Evolutionary conservation across 2,329 filamentous ascomycete genomes (phyloP), one percentile per base, ranked within the genome.

Genomic region (Sclerotiophoma versabilis): DNA sequence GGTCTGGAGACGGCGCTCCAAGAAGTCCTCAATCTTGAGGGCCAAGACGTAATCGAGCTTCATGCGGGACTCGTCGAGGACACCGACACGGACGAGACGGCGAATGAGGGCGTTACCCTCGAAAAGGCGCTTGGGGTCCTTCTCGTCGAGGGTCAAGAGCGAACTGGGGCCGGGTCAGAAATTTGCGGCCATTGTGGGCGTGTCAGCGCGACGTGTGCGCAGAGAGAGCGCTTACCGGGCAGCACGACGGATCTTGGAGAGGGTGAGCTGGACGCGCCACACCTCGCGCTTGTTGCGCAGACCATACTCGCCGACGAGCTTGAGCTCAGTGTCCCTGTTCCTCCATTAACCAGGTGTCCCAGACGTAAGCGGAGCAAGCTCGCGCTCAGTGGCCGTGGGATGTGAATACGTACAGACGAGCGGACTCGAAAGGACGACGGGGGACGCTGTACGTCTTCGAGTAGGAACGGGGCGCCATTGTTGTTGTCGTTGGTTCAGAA

Each of bases 41-140:
- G 95, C 95, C 79, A 99, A 85, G 79, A 99, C 95, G 90, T 99
- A 97, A 97, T 99, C 95, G 87, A 99, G 95, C 91, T 97, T 99
- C 95, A 99, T 99, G 88, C 95, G 95, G 80, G 93, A 93, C 87
- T 99, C 95, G 81, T 99, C 95, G 77, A 99, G 92, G 77, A 99
- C 95, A 91, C 95, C 95, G 80, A 98, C 93, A 81, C 95, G 95
- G 71, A 99, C 95, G 71, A 99, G 92, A 91, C 95, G 95, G 81
- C 95, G 95, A 90, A 99, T 99, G 80, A 99, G 88, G 80, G 95
- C 95, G 83, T 99, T 99, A 83, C 95, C 95, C 88, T 99, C 95
- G 87, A 99, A 99, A 71, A 99, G 93, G 84, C 95, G 93, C 90
- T 98, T 98, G 81, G 95, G 95, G 85, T 99, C 95, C 87, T 99